phyloP scores from a whole-genome alignment of 2,329 filamentous ascomycete genomes.

The Aspergillus alliaceus region DNA sequence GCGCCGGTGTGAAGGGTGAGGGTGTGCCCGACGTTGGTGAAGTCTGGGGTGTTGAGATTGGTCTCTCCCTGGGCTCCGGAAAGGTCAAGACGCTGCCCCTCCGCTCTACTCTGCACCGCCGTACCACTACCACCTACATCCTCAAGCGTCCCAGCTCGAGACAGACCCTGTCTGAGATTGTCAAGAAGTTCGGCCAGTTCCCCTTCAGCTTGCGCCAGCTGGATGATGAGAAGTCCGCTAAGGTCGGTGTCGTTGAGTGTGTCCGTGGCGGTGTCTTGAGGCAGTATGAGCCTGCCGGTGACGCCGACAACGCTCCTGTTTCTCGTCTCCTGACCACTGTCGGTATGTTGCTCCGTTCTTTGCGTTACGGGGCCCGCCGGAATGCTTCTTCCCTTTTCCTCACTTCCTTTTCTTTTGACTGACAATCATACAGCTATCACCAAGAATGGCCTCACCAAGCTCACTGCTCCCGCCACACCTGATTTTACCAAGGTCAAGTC shows the following conservation, averaged over 20 bases:
- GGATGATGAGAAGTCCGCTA: constrained; percentile 90
- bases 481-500: constrained; percentile 84
- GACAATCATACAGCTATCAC: constrained; percentile 69
- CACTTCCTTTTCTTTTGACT: constrained; percentile 2
- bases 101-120: constrained; percentile 87
- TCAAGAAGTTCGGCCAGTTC: constrained; percentile 97
- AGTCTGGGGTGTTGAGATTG: constrained; percentile 97
- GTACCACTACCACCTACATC: constrained; percentile 86
- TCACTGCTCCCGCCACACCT: constrained; percentile 72
- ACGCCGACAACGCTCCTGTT: constrained; percentile 84
- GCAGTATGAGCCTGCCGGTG: constrained; percentile 93
- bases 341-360: constrained; percentile 61
- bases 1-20: constrained; percentile 86
- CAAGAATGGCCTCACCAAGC: constrained; percentile 91
- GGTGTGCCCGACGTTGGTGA: constrained; percentile 85
- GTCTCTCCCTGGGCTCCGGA: constrained; percentile 83
- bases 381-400: not conserved
- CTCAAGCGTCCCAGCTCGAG: constrained; percentile 93
- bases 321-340: constrained; percentile 86
- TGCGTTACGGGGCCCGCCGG: not conserved
- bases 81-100: constrained; percentile 93
- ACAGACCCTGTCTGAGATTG: constrained; percentile 88
- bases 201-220: constrained; percentile 97
- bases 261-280: constrained; percentile 89
- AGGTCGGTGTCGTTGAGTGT: constrained; percentile 96